Percentiles rank a stretch among this genome's conserved stretches.
phyloP scores from a whole-genome alignment of 371 early-diverging fungal genomes.

The Mucor irregularis region DNA sequence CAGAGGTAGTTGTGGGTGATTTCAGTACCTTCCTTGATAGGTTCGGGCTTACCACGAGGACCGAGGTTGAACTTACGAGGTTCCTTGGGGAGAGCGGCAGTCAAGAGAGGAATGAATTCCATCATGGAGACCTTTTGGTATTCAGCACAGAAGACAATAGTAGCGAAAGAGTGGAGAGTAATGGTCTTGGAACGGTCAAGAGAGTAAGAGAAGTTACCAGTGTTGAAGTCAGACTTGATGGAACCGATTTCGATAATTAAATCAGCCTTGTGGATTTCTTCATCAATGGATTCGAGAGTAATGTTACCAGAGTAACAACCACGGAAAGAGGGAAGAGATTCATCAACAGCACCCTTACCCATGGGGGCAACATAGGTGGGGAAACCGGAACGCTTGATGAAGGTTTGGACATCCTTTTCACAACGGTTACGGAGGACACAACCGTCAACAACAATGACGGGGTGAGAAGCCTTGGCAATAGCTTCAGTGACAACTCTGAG shows the following conservation, averaged over 20 bases:
- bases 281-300: slow-evolving; percentile 28
- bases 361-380: slow-evolving; percentile 50
- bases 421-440: slow-evolving; percentile 42
- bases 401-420: slow-evolving; percentile 26
- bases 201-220: slow-evolving; percentile 46
- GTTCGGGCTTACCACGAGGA: slow-evolving; percentile 25
- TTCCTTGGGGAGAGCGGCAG: slow-evolving; percentile 30
- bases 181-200: slow-evolving; percentile 37
- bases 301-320: slow-evolving; percentile 45
- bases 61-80: slow-evolving; percentile 25
- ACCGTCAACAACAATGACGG: slow-evolving; percentile 51
- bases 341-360: slow-evolving; percentile 50
- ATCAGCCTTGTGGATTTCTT: slow-evolving; percentile 41
- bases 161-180: slow-evolving; percentile 42
- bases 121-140: slow-evolving; percentile 44
- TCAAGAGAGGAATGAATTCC: slow-evolving; percentile 36
- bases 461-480: slow-evolving; percentile 35
- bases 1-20: slow-evolving; percentile 50
- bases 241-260: slow-evolving; percentile 49
- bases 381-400: slow-evolving; percentile 42
- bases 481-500: slow-evolving; percentile 29
- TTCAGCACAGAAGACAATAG: slow-evolving; percentile 39
- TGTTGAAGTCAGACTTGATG: slow-evolving; percentile 56
- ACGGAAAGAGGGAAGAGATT: slow-evolving; percentile 34
- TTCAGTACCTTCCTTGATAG: slow-evolving; percentile 22